These are phyloP conservation scores for Lasiosphaeris hirsuta DNA, from an alignment of 495 filamentous ascomycete species.

Conservation along the genomic window DNA sequence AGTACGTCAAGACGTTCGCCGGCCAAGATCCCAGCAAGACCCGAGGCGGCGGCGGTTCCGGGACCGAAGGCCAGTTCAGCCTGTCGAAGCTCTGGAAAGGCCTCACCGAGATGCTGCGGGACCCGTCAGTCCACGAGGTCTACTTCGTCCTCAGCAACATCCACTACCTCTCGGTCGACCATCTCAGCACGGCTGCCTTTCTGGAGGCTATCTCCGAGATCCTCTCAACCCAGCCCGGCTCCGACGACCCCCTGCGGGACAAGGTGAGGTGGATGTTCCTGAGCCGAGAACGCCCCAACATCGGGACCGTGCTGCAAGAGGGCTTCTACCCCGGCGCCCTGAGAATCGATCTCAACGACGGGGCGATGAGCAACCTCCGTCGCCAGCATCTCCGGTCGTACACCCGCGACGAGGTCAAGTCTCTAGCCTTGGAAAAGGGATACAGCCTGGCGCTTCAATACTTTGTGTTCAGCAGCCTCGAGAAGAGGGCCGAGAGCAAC, in stretches of 20 bases:
- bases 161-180: conserved; percentile 11
- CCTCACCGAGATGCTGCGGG: conserved; percentile 11
- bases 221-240: not conserved
- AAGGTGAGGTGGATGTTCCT: conserved; percentile 8
- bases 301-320: not conserved
- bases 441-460: conserved; percentile 15
- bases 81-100: conserved; percentile 14
- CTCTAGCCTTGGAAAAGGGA: not conserved
- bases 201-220: conserved; percentile 1
- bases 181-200: not conserved
- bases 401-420: conserved; percentile 12
- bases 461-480: conserved; percentile 15
- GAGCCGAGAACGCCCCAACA: conserved; percentile 3
- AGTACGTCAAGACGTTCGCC: conserved; percentile 14
- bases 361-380: conserved; percentile 7
- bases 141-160: conserved; percentile 15
- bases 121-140: conserved; percentile 10
- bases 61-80: conserved; percentile 10
- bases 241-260: not conserved
- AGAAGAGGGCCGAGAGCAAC: conserved; percentile 17
- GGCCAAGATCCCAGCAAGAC: conserved; percentile 4
- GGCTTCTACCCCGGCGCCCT: not conserved
- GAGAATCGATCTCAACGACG: conserved; percentile 8
- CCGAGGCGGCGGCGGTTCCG: not conserved
- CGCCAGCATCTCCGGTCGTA: conserved; percentile 11